Evolutionary conservation across 495 filamentous ascomycete species (phyloP).

Genomic region (Cercophora samala): DNA sequence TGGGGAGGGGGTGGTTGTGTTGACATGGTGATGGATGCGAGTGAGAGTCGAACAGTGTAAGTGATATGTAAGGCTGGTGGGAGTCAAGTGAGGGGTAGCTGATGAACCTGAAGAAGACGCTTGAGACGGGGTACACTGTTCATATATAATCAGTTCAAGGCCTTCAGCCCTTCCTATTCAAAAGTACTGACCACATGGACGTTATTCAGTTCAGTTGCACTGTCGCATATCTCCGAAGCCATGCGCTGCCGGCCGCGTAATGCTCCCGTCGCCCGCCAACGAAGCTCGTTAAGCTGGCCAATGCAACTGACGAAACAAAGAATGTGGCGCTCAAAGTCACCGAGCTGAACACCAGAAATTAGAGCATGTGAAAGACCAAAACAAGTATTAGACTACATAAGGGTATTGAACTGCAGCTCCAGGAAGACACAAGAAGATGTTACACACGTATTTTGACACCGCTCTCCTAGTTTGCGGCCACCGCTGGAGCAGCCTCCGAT

Average conservation of each 20-base stretch:
- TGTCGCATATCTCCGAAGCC: not conserved
- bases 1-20: not conserved
- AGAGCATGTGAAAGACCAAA: not conserved
- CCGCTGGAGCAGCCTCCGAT: not conserved
- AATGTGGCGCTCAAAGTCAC: not conserved
- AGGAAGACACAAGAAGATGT: not conserved
- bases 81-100: not conserved
- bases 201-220: not conserved
- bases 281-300: not conserved
- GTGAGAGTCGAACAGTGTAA: no score
- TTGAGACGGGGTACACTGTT: not conserved
- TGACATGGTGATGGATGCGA: constrained; percentile 2
- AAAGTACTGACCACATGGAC: not conserved
- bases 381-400: not conserved
- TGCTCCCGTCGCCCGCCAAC: not conserved
- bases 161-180: not conserved
- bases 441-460: not conserved
- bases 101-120: not conserved
- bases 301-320: not conserved
- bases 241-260: not conserved
- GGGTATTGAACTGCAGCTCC: not conserved
- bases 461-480: not conserved
- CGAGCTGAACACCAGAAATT: not conserved
- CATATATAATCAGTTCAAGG: not conserved
- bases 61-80: not conserved